These are phyloP conservation scores for Starmera stellimalicola DNA, from an alignment of 1,139 yeast species.

Conservation along the genomic window DNA sequence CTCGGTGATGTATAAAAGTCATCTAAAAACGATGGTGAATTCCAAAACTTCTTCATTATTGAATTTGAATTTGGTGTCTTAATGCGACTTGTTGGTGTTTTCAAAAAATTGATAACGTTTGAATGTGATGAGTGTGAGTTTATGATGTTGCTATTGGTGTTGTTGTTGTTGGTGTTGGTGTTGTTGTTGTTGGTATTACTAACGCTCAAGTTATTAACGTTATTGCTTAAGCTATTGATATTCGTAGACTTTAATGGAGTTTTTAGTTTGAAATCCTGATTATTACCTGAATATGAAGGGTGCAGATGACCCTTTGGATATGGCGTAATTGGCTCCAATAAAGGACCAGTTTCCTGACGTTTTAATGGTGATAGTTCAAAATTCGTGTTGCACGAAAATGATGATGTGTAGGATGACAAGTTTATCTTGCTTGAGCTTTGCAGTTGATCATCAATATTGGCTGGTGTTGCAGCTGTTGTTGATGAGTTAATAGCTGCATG, in stretches of 20 bases:
- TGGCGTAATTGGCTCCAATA: conserved; percentile 39
- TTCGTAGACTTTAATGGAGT: conserved; percentile 18
- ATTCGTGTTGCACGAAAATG: conserved; percentile 58
- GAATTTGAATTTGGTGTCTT: conserved; percentile 25
- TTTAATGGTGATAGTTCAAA: conserved; percentile 54
- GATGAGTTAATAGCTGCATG: no score
- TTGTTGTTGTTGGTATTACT: conserved; percentile 2
- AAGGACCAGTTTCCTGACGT: conserved; percentile 51
- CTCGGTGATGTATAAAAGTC: conserved; percentile 59
- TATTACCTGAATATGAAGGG: not conserved
- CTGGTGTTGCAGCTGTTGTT: conserved; percentile 27
- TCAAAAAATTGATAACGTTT: conserved; percentile 14
- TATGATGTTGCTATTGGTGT: conserved; percentile 4
- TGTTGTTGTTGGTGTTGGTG: conserved; percentile 4
- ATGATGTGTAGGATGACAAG: conserved; percentile 27
- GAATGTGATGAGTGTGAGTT: conserved; percentile 9
- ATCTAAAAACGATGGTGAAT: conserved; percentile 57
- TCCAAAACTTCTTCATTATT: conserved; percentile 43
- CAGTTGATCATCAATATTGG: conserved; percentile 20
- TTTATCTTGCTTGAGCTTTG: conserved; percentile 8
- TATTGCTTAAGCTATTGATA: conserved; percentile 9
- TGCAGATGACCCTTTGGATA: conserved; percentile 10
- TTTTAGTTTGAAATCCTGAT: no score
- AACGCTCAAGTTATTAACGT: conserved; percentile 17
- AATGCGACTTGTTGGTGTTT: conserved; percentile 17